phyloP scores from a whole-genome alignment of 179 eudicot species.

The Corrigiola litoralis region DNA sequence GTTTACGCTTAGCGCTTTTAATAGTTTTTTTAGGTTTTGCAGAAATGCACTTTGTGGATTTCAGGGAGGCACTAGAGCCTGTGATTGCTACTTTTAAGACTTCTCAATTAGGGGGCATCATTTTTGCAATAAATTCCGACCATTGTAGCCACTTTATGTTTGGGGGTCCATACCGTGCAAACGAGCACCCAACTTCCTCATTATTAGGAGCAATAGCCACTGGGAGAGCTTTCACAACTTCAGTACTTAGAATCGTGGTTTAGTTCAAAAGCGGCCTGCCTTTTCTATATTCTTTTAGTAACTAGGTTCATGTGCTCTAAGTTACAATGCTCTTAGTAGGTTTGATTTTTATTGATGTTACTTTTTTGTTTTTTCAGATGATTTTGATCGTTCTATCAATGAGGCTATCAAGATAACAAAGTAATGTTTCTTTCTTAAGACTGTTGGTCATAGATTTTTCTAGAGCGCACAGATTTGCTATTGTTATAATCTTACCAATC shows the following conservation, averaged over 20 bases:
- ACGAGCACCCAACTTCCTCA: too few relatives aligned
- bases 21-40: too few relatives aligned
- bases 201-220: too few relatives aligned
- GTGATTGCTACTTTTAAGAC: too few relatives aligned
- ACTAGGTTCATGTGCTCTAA: not conserved
- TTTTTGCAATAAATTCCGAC: too few relatives aligned
- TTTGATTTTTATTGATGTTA: conserved; percentile 4
- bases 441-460: not conserved
- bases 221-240: too few relatives aligned
- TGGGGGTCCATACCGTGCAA: not conserved
- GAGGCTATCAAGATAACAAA: conserved; percentile 92
- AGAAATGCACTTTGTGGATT: too few relatives aligned
- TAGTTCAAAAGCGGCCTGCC: too few relatives aligned
- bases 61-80: too few relatives aligned
- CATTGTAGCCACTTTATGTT: not conserved
- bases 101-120: too few relatives aligned
- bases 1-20: too few relatives aligned
- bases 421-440: conserved; percentile 36
- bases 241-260: too few relatives aligned
- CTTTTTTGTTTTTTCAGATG: conserved; percentile 53
- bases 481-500: not conserved
- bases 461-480: not conserved
- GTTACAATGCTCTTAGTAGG: not conserved
- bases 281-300: not conserved
- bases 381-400: conserved; percentile 71